phyloP scores from a whole-genome alignment of 805 yeast genomes.

The Ogataea trehaloabstinens region DNA sequence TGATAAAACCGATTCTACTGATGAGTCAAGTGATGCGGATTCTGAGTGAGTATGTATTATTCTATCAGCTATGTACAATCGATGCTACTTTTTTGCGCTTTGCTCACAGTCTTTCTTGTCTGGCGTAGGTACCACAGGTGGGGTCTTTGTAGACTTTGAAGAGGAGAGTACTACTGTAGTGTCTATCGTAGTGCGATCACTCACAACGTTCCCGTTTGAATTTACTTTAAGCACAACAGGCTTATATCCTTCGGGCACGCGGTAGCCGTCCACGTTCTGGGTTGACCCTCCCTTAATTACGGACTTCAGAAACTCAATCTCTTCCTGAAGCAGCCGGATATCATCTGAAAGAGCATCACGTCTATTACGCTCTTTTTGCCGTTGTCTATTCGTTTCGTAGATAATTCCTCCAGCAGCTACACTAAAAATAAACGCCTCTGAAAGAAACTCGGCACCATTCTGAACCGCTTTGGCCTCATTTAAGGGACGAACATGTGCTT shows the following conservation, averaged over 20 bases:
- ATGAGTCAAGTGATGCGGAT: no score
- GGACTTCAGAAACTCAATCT: constrained; percentile 55
- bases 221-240: constrained; percentile 45
- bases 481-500: constrained; percentile 63
- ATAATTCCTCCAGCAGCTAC: constrained; percentile 78
- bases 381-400: constrained; percentile 66
- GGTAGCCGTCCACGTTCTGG: constrained; percentile 44
- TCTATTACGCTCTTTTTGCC: constrained; percentile 59
- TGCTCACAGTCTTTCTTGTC: no score
- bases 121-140: no score
- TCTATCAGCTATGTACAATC: no score
- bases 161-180: no score
- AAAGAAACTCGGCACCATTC: constrained; percentile 73
- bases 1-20: no score
- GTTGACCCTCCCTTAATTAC: constrained; percentile 37
- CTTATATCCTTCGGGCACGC: constrained; percentile 43
- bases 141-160: no score
- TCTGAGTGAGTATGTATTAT: no score
- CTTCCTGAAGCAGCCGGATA: constrained; percentile 65
- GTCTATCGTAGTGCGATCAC: no score
- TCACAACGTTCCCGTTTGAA: constrained; percentile 18
- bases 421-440: constrained; percentile 73
- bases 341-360: constrained; percentile 72
- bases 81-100: no score
- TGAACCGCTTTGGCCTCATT: constrained; percentile 82